These are phyloP conservation scores for Microsporum audouinii DNA, from an alignment of 2,329 filamentous ascomycete species.

Conservation along the genomic window DNA sequence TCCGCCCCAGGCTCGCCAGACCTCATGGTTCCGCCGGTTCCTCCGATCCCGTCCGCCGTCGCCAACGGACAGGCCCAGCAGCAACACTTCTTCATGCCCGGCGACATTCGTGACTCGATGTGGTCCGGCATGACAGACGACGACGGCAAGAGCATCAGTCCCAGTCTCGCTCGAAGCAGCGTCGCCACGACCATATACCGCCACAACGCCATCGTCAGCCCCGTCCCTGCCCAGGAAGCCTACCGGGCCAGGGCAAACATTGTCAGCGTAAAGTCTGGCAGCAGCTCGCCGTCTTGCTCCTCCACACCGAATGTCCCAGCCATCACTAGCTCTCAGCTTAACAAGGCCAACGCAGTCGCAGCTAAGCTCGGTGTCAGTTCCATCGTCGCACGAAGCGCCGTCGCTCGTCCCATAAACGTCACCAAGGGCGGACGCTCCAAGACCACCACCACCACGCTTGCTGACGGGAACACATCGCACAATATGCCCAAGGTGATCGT, in stretches of 20 bases:
- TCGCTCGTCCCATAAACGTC: constrained; percentile 37
- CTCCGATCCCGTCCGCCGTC: constrained; percentile 63
- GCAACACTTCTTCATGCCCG: constrained; percentile 87
- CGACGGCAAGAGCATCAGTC: constrained; percentile 40
- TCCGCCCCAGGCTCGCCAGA: constrained; percentile 73
- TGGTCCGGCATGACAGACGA: constrained; percentile 64
- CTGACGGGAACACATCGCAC: constrained; percentile 15
- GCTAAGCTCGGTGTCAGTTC: constrained; percentile 24
- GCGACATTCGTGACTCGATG: constrained; percentile 79
- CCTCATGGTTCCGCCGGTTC: constrained; percentile 78
- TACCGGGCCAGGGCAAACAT: constrained; percentile 82
- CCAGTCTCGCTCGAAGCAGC: constrained; percentile 43
- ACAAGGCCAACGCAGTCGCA: constrained; percentile 28
- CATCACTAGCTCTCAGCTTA: constrained; percentile 45
- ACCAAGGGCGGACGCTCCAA: constrained; percentile 19
- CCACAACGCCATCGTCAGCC: constrained; percentile 75
- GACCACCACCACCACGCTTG: constrained; percentile 13
- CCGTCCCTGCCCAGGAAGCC: constrained; percentile 68
- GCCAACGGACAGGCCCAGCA: constrained; percentile 49
- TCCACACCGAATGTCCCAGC: constrained; percentile 59
- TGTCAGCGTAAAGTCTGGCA: constrained; percentile 74
- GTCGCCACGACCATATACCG: constrained; percentile 91
- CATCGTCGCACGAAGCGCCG: constrained; percentile 35
- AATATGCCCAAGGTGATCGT: background rate
- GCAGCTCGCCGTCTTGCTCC: constrained; percentile 40